Conservation (phyloP, 768 basidiomycete species). For the Exidia glandulosa region DNA sequence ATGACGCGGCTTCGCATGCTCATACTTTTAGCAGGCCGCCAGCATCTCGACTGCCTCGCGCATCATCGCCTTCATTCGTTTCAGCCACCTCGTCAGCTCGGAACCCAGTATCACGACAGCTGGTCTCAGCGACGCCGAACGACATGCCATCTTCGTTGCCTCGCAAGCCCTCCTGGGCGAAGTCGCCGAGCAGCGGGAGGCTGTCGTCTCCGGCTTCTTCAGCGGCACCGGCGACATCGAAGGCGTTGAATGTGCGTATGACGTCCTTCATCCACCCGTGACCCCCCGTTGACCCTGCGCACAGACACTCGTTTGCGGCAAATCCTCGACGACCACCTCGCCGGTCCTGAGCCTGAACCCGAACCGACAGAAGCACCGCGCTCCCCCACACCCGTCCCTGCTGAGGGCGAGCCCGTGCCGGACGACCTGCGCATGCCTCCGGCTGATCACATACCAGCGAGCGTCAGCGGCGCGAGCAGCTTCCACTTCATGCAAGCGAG, state of each 20-base stretch:
- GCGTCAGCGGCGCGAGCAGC: constrained; percentile 30
- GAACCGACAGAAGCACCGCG: constrained; percentile 8
- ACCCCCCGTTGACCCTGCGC: constrained; percentile 3
- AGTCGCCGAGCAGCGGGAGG: constrained; percentile 38
- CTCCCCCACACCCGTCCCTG: constrained; percentile 1
- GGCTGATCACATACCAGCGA: constrained; percentile 1
- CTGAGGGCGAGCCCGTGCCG: neutral
- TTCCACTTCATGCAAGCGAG: constrained; percentile 79
- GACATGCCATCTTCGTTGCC: constrained; percentile 40
- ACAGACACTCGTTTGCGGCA: constrained; percentile 53
- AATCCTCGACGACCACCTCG: constrained; percentile 41
- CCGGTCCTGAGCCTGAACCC: constrained; percentile 24
- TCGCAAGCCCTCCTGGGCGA: constrained; percentile 46
- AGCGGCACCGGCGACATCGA: constrained; percentile 47
- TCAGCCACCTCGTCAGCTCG: neutral
- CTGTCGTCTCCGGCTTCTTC: constrained; percentile 44
- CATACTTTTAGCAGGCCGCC: neutral
- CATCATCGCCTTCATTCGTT: neutral
- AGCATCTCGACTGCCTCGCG: neutral
- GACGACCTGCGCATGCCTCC: constrained; percentile 1
- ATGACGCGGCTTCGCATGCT: neutral
- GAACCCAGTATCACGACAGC: neutral
- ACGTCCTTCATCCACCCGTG: neutral
- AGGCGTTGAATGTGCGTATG: constrained; percentile 50
- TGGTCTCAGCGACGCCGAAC: constrained; percentile 38